Conservation (phyloP, 257 asterid species). For the Linderniella brevidens region DNA sequence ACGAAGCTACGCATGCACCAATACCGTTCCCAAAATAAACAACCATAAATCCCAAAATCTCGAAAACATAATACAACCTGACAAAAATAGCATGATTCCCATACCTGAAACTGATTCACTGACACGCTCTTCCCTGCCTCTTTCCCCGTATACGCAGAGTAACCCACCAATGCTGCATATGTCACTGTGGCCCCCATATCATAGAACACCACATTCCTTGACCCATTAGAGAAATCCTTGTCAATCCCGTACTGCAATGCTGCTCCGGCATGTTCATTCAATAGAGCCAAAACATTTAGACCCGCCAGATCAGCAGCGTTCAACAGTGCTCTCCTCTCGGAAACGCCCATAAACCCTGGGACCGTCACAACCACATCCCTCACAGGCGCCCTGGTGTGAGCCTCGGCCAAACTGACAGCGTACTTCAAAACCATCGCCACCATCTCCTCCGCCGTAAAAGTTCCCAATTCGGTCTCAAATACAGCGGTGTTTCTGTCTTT, state of each 20-base stretch:
- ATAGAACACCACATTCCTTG: slow-evolving; percentile 76
- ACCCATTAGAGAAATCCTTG: slow-evolving; percentile 78
- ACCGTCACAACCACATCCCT: slow-evolving; percentile 88
- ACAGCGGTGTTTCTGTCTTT: slow-evolving; percentile 31
- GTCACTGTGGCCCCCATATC: slow-evolving; percentile 95
- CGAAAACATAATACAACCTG: background rate
- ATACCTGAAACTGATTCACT: slow-evolving; percentile 86
- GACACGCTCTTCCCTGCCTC: slow-evolving; percentile 75
- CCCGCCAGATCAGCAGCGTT: slow-evolving; percentile 91
- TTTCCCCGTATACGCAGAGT: slow-evolving; percentile 73
- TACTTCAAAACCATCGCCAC: slow-evolving; percentile 77
- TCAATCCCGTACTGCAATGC: slow-evolving; percentile 99
- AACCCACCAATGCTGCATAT: slow-evolving; percentile 87
- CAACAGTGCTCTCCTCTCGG: slow-evolving; percentile 66
- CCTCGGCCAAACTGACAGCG: slow-evolving; percentile 58
- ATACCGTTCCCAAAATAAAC: too few species aligned
- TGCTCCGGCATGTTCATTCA: slow-evolving; percentile 88
- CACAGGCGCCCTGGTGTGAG: slow-evolving; percentile 44
- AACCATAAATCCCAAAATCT: too few species aligned
- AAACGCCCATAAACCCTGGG: slow-evolving; percentile 77
- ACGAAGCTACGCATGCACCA: too few species aligned
- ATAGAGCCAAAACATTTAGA: slow-evolving; percentile 72
- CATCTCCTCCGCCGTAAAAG: slow-evolving; percentile 74
- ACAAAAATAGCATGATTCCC: background rate
- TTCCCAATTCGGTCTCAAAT: slow-evolving; percentile 23